phyloP scores from a whole-genome alignment of 805 yeast species.

The Lipomyces oligophaga region DNA sequence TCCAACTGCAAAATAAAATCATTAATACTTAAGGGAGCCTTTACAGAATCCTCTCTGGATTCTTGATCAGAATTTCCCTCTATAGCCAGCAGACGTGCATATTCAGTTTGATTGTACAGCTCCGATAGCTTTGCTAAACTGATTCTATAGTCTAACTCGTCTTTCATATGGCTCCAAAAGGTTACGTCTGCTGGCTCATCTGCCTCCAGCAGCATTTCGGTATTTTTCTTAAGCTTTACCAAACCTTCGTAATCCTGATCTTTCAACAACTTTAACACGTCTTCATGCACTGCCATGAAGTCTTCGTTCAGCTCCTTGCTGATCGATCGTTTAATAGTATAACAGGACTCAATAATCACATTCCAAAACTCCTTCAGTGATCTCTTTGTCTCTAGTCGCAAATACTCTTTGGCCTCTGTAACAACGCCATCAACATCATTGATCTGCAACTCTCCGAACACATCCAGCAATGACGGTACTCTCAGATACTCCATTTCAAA shows the following conservation, averaged over 20 bases:
- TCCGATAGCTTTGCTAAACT: constrained; percentile 24
- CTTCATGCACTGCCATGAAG: too few species aligned
- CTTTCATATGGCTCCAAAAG: constrained; percentile 34
- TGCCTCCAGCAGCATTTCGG: constrained; percentile 25
- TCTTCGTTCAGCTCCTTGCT: not conserved
- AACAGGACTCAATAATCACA: too few species aligned
- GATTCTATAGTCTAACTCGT: constrained; percentile 30
- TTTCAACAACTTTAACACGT: constrained; percentile 33
- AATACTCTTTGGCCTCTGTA: not conserved
- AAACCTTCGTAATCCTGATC: constrained; percentile 33
- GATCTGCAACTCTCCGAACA: too few species aligned
- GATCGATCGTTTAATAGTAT: too few species aligned
- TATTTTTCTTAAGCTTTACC: constrained; percentile 27
- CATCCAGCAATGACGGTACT: not conserved
- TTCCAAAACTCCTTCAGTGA: constrained; percentile 13
- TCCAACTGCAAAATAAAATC: too few species aligned
- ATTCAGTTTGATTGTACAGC: too few species aligned
- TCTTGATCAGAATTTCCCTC: too few species aligned
- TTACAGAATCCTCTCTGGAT: too few species aligned
- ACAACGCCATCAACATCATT: constrained; percentile 3
- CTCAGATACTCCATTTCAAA: too few species aligned
- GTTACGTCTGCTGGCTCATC: constrained; percentile 31
- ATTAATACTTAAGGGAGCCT: too few species aligned
- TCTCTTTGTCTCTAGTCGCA: not conserved
- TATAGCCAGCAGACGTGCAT: too few species aligned